These are phyloP conservation scores for Entoloma clypeatum DNA, from an alignment of 1,284 basidiomycete species.

Conservation along the genomic window DNA sequence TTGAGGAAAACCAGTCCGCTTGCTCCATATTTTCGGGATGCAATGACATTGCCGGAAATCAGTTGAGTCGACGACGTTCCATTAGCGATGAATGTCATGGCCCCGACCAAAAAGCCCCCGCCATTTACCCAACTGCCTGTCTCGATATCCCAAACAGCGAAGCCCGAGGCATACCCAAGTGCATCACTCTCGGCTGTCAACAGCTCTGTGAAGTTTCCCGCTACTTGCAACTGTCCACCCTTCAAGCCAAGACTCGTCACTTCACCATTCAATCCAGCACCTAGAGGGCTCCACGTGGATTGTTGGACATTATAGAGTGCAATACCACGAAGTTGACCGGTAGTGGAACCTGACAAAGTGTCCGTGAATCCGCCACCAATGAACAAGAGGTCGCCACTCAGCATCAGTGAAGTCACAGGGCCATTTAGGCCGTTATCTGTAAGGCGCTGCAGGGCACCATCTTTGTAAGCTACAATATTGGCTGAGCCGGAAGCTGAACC, in stretches of 20 bases:
- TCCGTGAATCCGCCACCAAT: constrained; percentile 85
- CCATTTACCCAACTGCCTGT: constrained; percentile 64
- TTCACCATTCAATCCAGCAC: constrained; percentile 73
- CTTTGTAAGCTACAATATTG: constrained; percentile 75
- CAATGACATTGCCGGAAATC: constrained; percentile 60
- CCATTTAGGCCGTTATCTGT: constrained; percentile 71
- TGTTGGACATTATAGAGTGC: constrained; percentile 72
- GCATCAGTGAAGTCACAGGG: constrained; percentile 61
- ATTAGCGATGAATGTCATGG: constrained; percentile 69
- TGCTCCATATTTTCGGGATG: constrained; percentile 60
- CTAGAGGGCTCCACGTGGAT: constrained; percentile 70
- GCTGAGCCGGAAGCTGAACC: constrained; percentile 52
- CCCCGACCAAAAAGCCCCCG: constrained; percentile 74
- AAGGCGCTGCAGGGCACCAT: constrained; percentile 53
- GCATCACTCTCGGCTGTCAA: constrained; percentile 36
- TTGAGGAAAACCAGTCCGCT: constrained; percentile 68
- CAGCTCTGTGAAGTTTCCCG: constrained; percentile 72
- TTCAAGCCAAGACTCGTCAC: constrained; percentile 61
- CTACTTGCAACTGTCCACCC: constrained; percentile 56
- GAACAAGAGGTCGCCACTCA: constrained; percentile 64
- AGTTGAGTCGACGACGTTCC: constrained; percentile 54
- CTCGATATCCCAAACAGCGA: constrained; percentile 75
- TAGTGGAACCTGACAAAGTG: constrained; percentile 52
- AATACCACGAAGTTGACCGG: constrained; percentile 58
- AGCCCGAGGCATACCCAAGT: constrained; percentile 54